A percentile compares a stretch with the other conserved stretches of the same genome.
These are phyloP conservation scores for Pythium insidiosum DNA, from an alignment of 352 stramenopile species.

Conservation along the genomic window DNA sequence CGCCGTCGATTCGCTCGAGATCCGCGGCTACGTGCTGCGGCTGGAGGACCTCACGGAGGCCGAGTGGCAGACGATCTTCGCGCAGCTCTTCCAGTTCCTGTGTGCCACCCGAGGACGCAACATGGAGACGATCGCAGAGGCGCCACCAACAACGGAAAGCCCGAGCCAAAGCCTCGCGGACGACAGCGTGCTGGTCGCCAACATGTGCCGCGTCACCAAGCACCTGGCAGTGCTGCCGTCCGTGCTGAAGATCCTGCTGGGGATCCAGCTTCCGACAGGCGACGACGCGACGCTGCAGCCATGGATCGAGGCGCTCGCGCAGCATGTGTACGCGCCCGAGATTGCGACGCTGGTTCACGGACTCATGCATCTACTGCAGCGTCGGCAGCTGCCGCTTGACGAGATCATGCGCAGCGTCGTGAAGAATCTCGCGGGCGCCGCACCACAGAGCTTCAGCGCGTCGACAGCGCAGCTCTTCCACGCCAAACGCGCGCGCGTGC, in stretches of 20 bases:
- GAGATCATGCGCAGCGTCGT: constrained; percentile 48
- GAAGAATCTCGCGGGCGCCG: constrained; percentile 29
- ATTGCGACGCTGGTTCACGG: constrained; percentile 53
- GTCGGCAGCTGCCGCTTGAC: constrained; percentile 28
- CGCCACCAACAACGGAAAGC: background rate
- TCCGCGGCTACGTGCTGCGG: constrained; percentile 54
- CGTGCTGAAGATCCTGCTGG: constrained; percentile 40
- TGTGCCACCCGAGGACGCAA: too few relatives aligned
- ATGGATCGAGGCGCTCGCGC: constrained; percentile 32
- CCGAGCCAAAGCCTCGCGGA: constrained; percentile 22
- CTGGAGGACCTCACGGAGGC: constrained; percentile 53
- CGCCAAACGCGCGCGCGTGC: constrained; percentile 24
- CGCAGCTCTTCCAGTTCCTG: constrained; percentile 45
- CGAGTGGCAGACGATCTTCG: constrained; percentile 73
- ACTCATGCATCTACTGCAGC: constrained; percentile 53
- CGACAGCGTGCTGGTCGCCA: constrained; percentile 48
- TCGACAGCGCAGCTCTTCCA: constrained; percentile 24
- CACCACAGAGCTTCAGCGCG: background rate
- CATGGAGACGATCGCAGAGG: constrained; percentile 5
- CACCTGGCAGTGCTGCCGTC: constrained; percentile 58
- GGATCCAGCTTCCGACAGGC: constrained; percentile 14
- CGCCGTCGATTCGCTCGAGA: constrained; percentile 12
- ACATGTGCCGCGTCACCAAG: constrained; percentile 69
- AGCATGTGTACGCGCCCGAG: constrained; percentile 63
- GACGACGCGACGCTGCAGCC: constrained; percentile 40